Evolutionary conservation across 2,329 filamentous ascomycete species (phyloP).

Genomic region (Gnomoniopsis sp.): DNA sequence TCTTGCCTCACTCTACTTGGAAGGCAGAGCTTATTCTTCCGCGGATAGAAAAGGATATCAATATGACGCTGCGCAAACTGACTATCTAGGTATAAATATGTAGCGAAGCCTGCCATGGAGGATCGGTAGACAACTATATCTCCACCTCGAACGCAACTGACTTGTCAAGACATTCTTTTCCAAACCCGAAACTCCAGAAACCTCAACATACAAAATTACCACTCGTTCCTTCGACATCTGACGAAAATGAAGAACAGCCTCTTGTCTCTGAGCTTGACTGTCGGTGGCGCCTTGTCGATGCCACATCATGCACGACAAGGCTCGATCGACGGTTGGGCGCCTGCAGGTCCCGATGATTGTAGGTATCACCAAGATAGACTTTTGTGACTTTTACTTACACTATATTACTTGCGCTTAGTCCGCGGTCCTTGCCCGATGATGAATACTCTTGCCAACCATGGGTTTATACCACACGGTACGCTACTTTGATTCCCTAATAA

Average conservation of each 20-base stretch:
- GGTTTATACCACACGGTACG: conserved; percentile 38
- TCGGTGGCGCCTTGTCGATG: neutral
- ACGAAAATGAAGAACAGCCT: neutral
- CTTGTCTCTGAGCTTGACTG: neutral
- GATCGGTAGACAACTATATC: no score
- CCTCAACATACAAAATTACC: neutral
- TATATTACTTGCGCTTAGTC: conserved; percentile 22
- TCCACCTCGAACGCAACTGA: no score
- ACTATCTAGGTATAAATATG: neutral
- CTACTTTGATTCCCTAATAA: no score
- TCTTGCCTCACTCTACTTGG: neutral
- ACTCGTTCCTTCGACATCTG: neutral
- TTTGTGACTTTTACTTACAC: neutral
- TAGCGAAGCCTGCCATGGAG: no score
- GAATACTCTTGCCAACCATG: conserved; percentile 50
- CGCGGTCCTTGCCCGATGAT: conserved; percentile 47
- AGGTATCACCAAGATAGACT: neutral
- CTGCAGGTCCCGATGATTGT: neutral
- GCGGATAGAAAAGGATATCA: neutral
- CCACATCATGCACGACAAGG: neutral
- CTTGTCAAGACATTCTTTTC: neutral
- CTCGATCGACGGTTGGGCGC: neutral
- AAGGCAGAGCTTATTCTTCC: neutral
- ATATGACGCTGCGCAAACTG: neutral
- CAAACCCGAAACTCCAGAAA: neutral